Percentiles rank a stretch among this genome's conserved stretches.
phyloP scores from a whole-genome alignment of 306 rosid genomes.

The Castanea mollissima region DNA sequence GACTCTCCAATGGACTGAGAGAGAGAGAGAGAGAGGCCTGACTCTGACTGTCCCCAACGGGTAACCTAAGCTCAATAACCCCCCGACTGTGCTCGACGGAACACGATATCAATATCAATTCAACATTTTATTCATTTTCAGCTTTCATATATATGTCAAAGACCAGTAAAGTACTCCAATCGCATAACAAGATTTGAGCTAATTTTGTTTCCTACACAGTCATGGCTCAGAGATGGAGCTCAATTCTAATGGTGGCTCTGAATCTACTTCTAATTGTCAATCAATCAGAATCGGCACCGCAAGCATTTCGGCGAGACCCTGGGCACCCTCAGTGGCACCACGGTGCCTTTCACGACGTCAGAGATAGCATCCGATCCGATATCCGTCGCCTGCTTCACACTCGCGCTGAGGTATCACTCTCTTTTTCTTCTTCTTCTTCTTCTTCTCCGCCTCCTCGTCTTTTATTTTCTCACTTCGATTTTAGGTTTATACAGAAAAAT shows the following conservation, averaged over 20 bases:
- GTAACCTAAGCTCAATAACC: background rate
- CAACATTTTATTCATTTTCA: background rate
- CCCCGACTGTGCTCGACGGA: background rate
- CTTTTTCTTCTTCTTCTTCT: too few relatives aligned
- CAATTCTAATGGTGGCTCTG: constrained; percentile 25
- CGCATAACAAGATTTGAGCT: background rate
- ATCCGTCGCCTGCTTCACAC: constrained; percentile 95
- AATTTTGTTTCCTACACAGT: constrained; percentile 11
- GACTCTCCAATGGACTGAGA: too few relatives aligned
- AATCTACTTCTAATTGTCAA: constrained; percentile 31
- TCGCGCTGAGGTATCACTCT: constrained; percentile 77
- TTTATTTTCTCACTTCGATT: too few relatives aligned
- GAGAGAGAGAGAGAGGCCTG: too few relatives aligned
- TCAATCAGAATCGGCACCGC: constrained; percentile 67
- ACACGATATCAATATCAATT: background rate
- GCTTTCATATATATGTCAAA: background rate
- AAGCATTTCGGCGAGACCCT: constrained; percentile 70
- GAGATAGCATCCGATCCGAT: constrained; percentile 70
- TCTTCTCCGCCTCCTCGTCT: too few relatives aligned
- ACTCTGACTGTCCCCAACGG: too few relatives aligned
- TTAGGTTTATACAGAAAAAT: too few relatives aligned
- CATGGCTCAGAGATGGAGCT: constrained; percentile 25
- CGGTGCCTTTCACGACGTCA: constrained; percentile 89
- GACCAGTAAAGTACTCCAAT: background rate
- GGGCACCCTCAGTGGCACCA: constrained; percentile 97